Conservation (phyloP, 768 basidiomycete genomes). For the Lyophyllum shimeji region DNA sequence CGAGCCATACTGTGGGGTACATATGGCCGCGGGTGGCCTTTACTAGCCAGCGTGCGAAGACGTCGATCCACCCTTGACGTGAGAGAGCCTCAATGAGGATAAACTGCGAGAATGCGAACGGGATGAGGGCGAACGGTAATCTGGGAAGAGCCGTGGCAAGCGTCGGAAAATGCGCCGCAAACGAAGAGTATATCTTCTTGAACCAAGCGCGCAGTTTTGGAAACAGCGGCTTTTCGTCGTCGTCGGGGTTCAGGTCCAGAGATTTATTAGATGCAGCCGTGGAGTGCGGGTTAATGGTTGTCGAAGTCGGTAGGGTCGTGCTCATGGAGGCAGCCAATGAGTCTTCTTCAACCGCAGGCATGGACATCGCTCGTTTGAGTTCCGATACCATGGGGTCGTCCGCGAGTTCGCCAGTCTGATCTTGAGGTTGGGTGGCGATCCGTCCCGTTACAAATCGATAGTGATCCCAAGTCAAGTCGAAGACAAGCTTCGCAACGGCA, state of each 20-base stretch:
- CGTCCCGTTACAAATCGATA: constrained; percentile 33
- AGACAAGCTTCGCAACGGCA: constrained; percentile 67
- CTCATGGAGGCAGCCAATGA: constrained; percentile 18
- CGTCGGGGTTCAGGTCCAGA: not conserved
- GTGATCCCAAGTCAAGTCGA: constrained; percentile 65
- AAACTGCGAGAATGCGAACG: constrained; percentile 94
- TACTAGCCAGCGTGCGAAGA: constrained; percentile 56
- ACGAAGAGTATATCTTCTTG: constrained; percentile 14
- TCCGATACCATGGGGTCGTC: constrained; percentile 27
- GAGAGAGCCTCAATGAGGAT: constrained; percentile 87
- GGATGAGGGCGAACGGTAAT: constrained; percentile 80
- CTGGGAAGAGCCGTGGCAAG: constrained; percentile 62
- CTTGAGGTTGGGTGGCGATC: not conserved
- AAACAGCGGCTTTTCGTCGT: constrained; percentile 15
- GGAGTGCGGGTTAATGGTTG: constrained; percentile 5
- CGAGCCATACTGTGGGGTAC: constrained; percentile 21
- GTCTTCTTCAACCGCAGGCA: constrained; percentile 15
- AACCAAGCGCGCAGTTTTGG: constrained; percentile 16
- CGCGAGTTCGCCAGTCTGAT: constrained; percentile 9
- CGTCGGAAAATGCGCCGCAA: constrained; percentile 63
- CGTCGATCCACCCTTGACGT: constrained; percentile 86
- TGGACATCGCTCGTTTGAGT: constrained; percentile 28
- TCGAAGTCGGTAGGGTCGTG: constrained; percentile 6
- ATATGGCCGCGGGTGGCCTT: constrained; percentile 21
- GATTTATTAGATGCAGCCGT: constrained; percentile 4